A percentile compares a stretch with the other conserved stretches of the same genome.
Evolutionary conservation across 164 flowering plant genomes (phyloP).

Genomic region (Berberis vulgaris): DNA sequence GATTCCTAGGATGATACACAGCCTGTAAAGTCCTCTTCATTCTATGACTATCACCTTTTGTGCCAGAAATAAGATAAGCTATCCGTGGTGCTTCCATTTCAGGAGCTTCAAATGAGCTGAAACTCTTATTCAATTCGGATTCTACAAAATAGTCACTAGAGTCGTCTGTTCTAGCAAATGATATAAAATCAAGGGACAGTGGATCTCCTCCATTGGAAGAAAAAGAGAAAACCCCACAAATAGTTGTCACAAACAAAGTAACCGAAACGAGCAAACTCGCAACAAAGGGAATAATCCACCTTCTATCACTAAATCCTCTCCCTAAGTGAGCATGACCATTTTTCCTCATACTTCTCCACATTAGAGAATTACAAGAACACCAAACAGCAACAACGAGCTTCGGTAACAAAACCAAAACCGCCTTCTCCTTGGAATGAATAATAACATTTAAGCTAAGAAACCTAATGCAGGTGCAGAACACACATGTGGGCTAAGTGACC

Average conservation of each 20-base stretch:
- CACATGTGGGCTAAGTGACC: background rate
- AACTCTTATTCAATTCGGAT: conserved; percentile 37
- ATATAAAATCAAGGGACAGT: conserved; percentile 12
- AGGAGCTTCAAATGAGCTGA: conserved; percentile 6
- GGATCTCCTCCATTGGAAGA: conserved; percentile 36
- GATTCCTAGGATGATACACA: conserved; percentile 91
- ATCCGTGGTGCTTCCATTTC: conserved; percentile 52
- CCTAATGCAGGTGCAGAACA: background rate
- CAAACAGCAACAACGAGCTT: conserved; percentile 21
- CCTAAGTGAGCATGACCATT: conserved; percentile 40
- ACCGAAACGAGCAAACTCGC: conserved; percentile 59
- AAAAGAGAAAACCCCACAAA: conserved; percentile 39
- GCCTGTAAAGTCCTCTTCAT: conserved; percentile 88
- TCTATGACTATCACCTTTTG: conserved; percentile 86
- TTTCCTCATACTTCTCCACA: conserved; percentile 43
- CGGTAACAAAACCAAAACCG: conserved; percentile 23
- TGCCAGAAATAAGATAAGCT: conserved; percentile 93
- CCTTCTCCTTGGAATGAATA: conserved; percentile 12
- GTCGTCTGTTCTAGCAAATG: conserved; percentile 26
- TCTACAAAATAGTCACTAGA: conserved; percentile 61
- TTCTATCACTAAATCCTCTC: conserved; percentile 62
- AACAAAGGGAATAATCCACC: conserved; percentile 72
- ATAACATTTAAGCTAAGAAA: conserved; percentile 20
- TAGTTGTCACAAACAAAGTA: conserved; percentile 36
- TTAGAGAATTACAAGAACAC: background rate